A percentile compares a stretch with the other conserved stretches of the same genome.
Conservation (phyloP, 345 rosid species). For the Eutrema heterophyllum region DNA sequence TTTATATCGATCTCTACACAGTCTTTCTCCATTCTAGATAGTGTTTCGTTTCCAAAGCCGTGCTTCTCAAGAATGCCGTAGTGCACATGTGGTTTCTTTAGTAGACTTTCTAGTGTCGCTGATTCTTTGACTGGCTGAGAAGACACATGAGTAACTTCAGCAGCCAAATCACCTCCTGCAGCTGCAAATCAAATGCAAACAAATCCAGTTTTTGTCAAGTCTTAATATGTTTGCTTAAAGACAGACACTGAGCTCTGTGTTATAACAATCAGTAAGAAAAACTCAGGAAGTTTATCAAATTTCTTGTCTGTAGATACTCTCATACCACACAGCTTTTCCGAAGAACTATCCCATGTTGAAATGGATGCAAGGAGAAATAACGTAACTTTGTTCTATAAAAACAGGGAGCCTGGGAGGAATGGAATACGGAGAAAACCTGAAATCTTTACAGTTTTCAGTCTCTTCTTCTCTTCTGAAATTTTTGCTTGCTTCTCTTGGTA, state of each 20-base stretch:
- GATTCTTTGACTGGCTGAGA: slow-evolving; percentile 79
- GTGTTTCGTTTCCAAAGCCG: slow-evolving; percentile 69
- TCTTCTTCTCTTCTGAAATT: slow-evolving; percentile 71
- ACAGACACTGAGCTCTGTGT: not conserved
- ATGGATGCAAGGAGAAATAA: not conserved
- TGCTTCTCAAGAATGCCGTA: slow-evolving; percentile 73
- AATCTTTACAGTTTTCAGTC: slow-evolving; percentile 73
- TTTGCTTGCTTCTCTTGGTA: slow-evolving; percentile 85
- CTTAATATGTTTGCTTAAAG: not conserved
- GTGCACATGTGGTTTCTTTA: slow-evolving; percentile 88
- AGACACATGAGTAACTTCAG: slow-evolving; percentile 60
- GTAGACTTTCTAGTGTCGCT: slow-evolving; percentile 77
- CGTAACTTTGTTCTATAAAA: too few species aligned
- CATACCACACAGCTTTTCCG: not conserved
- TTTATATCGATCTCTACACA: slow-evolving; percentile 92
- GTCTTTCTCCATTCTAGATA: slow-evolving; percentile 72
- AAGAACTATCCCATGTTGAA: not conserved
- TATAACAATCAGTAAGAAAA: not conserved
- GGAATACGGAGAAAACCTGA: slow-evolving; percentile 32
- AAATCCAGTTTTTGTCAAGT: not conserved
- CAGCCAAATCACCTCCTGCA: slow-evolving; percentile 81
- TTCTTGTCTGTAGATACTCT: not conserved
- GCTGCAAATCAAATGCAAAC: slow-evolving; percentile 9
- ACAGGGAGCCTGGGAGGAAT: too few species aligned
- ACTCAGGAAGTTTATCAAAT: not conserved